phyloP scores from a whole-genome alignment of 2,329 filamentous ascomycete genomes.

The Gaeumannomyces tritici region DNA sequence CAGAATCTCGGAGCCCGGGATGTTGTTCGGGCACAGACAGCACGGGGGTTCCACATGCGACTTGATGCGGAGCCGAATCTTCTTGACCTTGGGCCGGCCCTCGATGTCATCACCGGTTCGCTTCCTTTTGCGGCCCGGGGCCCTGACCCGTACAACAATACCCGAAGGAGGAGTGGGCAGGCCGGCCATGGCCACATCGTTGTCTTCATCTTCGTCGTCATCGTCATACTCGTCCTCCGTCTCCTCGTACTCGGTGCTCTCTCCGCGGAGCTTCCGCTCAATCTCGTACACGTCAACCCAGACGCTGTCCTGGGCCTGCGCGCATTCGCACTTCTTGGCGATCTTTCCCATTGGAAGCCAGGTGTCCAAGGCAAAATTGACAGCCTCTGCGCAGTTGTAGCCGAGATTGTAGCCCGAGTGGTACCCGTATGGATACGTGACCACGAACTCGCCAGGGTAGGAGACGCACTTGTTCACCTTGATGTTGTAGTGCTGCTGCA shows the following conservation, averaged over 20 bases:
- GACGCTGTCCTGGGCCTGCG: conserved; percentile 89
- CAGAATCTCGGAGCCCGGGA: conserved; percentile 71
- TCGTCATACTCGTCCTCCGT: conserved; percentile 65
- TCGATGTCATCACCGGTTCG: conserved; percentile 30
- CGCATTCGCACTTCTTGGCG: conserved; percentile 94
- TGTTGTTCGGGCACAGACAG: conserved; percentile 84
- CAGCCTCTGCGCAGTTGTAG: conserved; percentile 97
- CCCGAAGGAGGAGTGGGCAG: conserved; percentile 72
- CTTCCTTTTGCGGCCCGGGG: conserved; percentile 60
- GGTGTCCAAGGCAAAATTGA: conserved; percentile 93
- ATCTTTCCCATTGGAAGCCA: conserved; percentile 94
- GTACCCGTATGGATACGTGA: conserved; percentile 97
- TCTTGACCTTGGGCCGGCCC: conserved; percentile 56
- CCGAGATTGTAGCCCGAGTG: conserved; percentile 97
- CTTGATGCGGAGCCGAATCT: conserved; percentile 66
- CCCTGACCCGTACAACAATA: conserved; percentile 58
- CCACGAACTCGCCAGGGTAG: conserved; percentile 94
- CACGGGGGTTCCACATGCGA: conserved; percentile 69
- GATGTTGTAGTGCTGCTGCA: conserved; percentile 85
- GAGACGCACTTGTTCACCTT: conserved; percentile 94
- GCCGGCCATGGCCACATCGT: conserved; percentile 49
- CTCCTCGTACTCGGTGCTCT: conserved; percentile 76
- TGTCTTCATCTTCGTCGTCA: conserved; percentile 54
- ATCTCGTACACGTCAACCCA: conserved; percentile 98
- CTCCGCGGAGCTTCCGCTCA: conserved; percentile 84